Evolutionary conservation across 139 green algal species (phyloP).

Genomic region (Pleodorina starrii): DNA sequence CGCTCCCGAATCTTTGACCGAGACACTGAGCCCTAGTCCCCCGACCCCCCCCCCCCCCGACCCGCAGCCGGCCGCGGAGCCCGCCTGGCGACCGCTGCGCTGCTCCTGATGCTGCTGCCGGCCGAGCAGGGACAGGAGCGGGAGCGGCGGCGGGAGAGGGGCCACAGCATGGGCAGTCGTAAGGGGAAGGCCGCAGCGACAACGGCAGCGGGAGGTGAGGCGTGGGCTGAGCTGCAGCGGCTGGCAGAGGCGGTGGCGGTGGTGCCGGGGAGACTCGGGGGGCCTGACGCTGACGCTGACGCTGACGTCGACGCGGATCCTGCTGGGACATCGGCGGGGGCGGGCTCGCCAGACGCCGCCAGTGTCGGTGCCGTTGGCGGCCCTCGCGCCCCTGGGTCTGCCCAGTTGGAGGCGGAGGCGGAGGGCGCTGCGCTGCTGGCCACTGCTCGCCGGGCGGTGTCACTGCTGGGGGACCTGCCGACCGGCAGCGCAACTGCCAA

Average conservation of each 20-base stretch:
- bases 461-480: background rate
- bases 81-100: background rate
- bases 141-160: no score
- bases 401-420: background rate
- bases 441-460: background rate
- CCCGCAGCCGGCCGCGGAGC: background rate
- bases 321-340: background rate
- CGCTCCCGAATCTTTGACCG: no score
- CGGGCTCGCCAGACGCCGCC: background rate
- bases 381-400: background rate
- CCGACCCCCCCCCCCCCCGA: no score
- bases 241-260: background rate
- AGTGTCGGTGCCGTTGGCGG: background rate
- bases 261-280: background rate
- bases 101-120: background rate
- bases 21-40: background rate
- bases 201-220: background rate
- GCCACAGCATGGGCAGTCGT: no score
- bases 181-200: no score
- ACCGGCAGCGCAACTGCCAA: background rate
- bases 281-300: background rate
- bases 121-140: background rate
- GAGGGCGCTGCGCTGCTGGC: background rate
- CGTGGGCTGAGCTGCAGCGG: background rate
- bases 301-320: no score